phyloP scores from a whole-genome alignment of 768 basidiomycete species.

The Pulveroboletus sp. region DNA sequence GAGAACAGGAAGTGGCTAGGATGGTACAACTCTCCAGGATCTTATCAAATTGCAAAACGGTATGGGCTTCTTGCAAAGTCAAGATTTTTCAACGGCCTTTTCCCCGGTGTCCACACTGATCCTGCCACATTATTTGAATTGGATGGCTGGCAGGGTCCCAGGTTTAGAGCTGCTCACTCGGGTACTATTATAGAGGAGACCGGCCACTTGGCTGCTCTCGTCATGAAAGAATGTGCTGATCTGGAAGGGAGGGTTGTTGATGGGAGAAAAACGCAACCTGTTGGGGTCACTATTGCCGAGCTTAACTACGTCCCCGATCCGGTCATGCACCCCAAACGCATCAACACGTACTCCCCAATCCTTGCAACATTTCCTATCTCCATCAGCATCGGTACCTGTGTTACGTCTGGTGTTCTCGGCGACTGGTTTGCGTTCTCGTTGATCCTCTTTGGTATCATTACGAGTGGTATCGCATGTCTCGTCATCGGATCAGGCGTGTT shows the following conservation, averaged over 20 bases:
- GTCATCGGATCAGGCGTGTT: constrained; percentile 32
- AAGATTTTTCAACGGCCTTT: constrained; percentile 32
- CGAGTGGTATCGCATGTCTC: constrained; percentile 29
- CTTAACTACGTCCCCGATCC: constrained; percentile 21
- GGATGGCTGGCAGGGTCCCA: constrained; percentile 29
- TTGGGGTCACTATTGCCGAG: constrained; percentile 27
- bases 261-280: constrained; percentile 22
- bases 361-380: constrained; percentile 31
- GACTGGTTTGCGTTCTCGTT: constrained; percentile 34
- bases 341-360: constrained; percentile 17
- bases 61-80: constrained; percentile 32
- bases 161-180: constrained; percentile 30
- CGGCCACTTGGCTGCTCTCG: constrained; percentile 29
- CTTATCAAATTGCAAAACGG: constrained; percentile 32
- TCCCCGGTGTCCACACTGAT: constrained; percentile 31
- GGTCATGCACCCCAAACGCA: constrained; percentile 16
- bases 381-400: constrained; percentile 26
- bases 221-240: constrained; percentile 22
- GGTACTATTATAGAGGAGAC: constrained; percentile 30
- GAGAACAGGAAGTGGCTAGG: constrained; percentile 32
- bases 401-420: constrained; percentile 22
- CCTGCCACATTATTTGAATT: constrained; percentile 31
- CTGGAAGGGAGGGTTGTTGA: constrained; percentile 12
- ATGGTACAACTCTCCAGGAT: constrained; percentile 38
- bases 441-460: constrained; percentile 33